Evolutionary conservation across 345 rosid genomes (phyloP), one percentile per base, ranked within the genome.

Genomic region (Gossypium herbaceum): DNA sequence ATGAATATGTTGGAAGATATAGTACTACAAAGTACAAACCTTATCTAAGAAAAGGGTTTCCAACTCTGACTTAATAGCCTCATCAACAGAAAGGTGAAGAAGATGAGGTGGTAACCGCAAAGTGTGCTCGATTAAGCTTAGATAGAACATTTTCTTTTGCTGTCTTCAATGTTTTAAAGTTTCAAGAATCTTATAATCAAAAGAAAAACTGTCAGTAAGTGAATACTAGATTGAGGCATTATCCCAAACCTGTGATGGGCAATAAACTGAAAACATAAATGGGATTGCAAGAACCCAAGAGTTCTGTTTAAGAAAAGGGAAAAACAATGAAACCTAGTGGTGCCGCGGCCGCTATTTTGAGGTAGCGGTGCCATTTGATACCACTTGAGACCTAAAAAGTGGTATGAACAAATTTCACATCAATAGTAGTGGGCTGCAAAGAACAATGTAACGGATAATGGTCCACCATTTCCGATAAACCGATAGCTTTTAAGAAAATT

Each of bases 121-220:
- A 0, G 87, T 90, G 84, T 95, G 98, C 77, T 90, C 93, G 2
- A 89, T 83, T 79, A 85, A 80, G 83, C 97, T 95, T 9, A 93
- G 88, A 77, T 79, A 81, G 79, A 95, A 93, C 98, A 95, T 92
- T 43, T 44, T 43, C 47, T 29, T 4, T 4, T 2, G 9, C 17
- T 11, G 24, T n/a, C 56, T 73, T 61, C 22, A 61, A 12, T 15
- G 47, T 25, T 60, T 25, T 16, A 25, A 50, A 10, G 0, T 22
- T 59, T 47, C 15, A 25, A 17, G 20, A 57, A 12, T 4, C 68
- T 27, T 45, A 47, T 3, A 47, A 47, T 27, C 50, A 73, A 73
- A 47, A 2, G 64, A 54, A 3, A 45, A 29, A 47, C 41, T 9
- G 67, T 73, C 20, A 73, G 29, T 45, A 17, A 47, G 16, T 2